Conservation (phyloP, 1,284 basidiomycete species). For the Mycena sp. region DNA sequence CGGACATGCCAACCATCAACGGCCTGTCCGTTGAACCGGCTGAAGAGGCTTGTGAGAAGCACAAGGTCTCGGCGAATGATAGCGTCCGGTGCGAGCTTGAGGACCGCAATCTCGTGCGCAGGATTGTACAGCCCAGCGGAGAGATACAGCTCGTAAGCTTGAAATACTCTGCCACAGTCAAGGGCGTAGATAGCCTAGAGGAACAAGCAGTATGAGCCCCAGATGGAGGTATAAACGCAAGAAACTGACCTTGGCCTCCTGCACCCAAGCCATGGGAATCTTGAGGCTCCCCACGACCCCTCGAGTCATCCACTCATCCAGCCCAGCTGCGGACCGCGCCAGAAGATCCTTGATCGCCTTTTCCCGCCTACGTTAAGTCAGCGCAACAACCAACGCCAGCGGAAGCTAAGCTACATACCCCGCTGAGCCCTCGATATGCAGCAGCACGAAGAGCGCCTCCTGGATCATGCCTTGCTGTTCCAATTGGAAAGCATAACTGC, state of each 20-base stretch:
- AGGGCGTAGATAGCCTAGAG: constrained; percentile 74
- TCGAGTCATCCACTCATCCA: constrained; percentile 75
- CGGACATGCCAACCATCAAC: constrained; percentile 82
- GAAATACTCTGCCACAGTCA: constrained; percentile 71
- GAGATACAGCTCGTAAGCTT: constrained; percentile 83
- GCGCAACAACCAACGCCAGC: neutral
- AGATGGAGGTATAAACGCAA: constrained; percentile 1
- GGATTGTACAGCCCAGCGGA: constrained; percentile 74
- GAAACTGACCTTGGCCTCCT: constrained; percentile 85
- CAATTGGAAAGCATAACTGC: constrained; percentile 88
- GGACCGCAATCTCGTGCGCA: constrained; percentile 86
- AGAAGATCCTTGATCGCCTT: constrained; percentile 87
- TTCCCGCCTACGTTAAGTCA: constrained; percentile 62
- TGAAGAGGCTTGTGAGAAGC: constrained; percentile 81
- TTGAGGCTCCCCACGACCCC: constrained; percentile 83
- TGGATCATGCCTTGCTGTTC: constrained; percentile 86
- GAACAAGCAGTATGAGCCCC: constrained; percentile 24
- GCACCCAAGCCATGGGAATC: constrained; percentile 88
- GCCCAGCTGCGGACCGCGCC: constrained; percentile 72
- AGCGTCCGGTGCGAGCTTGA: constrained; percentile 91
- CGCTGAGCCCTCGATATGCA: constrained; percentile 85
- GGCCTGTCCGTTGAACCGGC: constrained; percentile 67
- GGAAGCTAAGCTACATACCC: constrained; percentile 61
- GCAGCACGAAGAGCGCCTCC: constrained; percentile 89
- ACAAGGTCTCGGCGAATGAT: constrained; percentile 83